These are phyloP conservation scores for Nitzschia palea DNA, from an alignment of 108 stramenopile species.

Conservation along the genomic window DNA sequence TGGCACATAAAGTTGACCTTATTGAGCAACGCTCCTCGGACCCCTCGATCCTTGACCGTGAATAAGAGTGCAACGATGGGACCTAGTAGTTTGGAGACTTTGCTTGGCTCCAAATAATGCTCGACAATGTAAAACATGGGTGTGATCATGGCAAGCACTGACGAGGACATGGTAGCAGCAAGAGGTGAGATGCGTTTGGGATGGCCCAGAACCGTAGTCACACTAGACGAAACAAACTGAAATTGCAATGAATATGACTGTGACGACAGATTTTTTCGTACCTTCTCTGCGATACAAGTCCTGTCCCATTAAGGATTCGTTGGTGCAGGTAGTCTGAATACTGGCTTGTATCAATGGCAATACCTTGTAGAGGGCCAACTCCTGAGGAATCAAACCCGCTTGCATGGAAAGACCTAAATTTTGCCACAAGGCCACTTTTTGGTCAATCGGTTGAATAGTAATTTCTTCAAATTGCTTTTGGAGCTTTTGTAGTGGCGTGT, in stretches of 20 bases:
- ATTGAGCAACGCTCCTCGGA: constrained; percentile 73
- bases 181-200: neutral
- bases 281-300: constrained; percentile 80
- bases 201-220: neutral
- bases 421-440: constrained; percentile 78
- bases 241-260: neutral
- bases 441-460: constrained; percentile 69
- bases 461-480: constrained; percentile 70
- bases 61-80: constrained; percentile 73
- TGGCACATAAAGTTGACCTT: constrained; percentile 57
- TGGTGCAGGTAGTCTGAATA: constrained; percentile 48
- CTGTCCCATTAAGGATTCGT: constrained; percentile 64
- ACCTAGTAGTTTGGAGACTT: constrained; percentile 55
- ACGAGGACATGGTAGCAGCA: neutral
- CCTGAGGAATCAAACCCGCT: constrained; percentile 45
- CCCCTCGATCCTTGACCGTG: constrained; percentile 81
- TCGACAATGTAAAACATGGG: constrained; percentile 77
- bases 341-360: constrained; percentile 65
- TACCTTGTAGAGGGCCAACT: constrained; percentile 67
- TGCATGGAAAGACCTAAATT: constrained; percentile 40
- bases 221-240: neutral
- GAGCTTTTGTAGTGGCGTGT: constrained; percentile 68
- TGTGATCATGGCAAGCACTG: constrained; percentile 62
- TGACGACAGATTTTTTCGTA: constrained; percentile 5
- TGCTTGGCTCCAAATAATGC: constrained; percentile 44